phyloP scores from a whole-genome alignment of 176 grass and related monocot genomes.

The Aegilops umbellulata region DNA sequence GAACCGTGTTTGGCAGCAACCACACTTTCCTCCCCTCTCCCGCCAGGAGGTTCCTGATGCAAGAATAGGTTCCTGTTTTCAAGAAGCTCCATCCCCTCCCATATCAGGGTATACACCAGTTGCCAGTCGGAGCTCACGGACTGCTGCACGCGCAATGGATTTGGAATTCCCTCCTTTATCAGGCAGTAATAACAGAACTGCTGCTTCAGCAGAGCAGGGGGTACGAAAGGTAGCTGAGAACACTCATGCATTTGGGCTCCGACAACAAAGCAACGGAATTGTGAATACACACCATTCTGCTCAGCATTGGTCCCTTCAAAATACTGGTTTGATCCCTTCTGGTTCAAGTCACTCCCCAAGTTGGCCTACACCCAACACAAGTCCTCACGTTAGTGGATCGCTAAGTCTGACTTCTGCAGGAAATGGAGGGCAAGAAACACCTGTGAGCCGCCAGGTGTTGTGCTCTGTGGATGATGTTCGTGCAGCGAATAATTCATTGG shows the following conservation, averaged over 20 bases:
- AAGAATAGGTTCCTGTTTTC: conserved; percentile 24
- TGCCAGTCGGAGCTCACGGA: conserved; percentile 47
- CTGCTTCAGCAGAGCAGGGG: conserved; percentile 25
- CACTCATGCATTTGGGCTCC: conserved; percentile 39
- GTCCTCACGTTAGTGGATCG: conserved; percentile 6
- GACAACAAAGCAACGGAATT: conserved; percentile 35
- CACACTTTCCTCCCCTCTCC: conserved; percentile 46
- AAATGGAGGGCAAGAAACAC: conserved; percentile 8
- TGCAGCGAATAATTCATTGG: conserved; percentile 49
- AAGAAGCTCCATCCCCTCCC: conserved; percentile 49
- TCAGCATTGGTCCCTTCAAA: conserved; percentile 18
- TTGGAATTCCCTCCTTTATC: conserved; percentile 61
- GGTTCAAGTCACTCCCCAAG: conserved; percentile 21
- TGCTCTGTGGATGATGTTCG: conserved; percentile 29
- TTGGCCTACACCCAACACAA: conserved; percentile 22
- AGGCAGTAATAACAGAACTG: conserved; percentile 30
- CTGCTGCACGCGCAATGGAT: conserved; percentile 31
- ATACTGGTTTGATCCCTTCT: conserved; percentile 18
- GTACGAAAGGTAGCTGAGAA: conserved; percentile 37
- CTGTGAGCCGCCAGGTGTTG: background rate
- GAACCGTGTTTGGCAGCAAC: conserved; percentile 40
- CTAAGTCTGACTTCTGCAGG: conserved; percentile 13
- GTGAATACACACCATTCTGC: conserved; percentile 37
- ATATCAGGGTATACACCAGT: conserved; percentile 44
- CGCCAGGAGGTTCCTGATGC: conserved; percentile 29